phyloP scores from a whole-genome alignment of 2,329 filamentous ascomycete genomes.

The Colletotrichum abscissum region DNA sequence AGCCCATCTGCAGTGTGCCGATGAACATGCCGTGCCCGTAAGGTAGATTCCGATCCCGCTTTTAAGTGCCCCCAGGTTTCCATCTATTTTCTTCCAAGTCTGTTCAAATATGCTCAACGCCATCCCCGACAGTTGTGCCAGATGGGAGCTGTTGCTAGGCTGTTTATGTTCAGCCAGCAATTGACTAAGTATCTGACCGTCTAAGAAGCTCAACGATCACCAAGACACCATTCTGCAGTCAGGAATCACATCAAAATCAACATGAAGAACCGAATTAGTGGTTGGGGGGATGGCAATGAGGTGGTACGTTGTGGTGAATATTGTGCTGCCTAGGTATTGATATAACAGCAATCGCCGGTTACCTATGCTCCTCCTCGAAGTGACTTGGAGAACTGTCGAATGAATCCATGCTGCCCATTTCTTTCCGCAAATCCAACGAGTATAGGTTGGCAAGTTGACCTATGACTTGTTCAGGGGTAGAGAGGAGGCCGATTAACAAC shows the following conservation, averaged over 20 bases:
- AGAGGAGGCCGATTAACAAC: slow-evolving; percentile 12
- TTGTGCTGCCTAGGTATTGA: background rate
- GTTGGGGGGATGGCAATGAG: background rate
- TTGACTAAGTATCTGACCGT: background rate
- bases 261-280: background rate
- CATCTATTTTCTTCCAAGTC: background rate
- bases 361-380: background rate
- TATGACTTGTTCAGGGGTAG: slow-evolving; percentile 31
- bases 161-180: background rate
- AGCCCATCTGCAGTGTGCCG: background rate
- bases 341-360: background rate
- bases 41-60: background rate
- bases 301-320: background rate
- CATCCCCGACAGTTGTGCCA: background rate
- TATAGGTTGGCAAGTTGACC: slow-evolving; percentile 12
- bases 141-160: background rate
- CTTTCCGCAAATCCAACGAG: slow-evolving; percentile 16
- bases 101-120: background rate
- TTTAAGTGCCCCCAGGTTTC: background rate
- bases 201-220: background rate
- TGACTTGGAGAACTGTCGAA: background rate
- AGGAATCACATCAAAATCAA: background rate
- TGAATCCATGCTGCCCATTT: slow-evolving; percentile 20
- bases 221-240: background rate
- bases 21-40: background rate